Conservation (phyloP, 805 yeast genomes). For the Kodamaea laetipori region DNA sequence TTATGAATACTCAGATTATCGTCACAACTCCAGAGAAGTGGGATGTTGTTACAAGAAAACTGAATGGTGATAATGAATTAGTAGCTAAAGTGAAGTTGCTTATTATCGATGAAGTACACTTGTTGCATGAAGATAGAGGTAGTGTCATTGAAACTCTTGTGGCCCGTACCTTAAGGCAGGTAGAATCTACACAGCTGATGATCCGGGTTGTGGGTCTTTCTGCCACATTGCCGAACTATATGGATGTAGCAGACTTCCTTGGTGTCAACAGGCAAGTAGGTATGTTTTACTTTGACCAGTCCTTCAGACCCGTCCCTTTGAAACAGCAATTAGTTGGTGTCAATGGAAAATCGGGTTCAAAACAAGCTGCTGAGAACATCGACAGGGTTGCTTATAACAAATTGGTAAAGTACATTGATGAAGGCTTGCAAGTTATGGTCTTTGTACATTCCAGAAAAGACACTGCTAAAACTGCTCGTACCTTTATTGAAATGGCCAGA, state of each 20-base stretch:
- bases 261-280: conserved; percentile 90
- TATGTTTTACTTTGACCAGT: conserved; percentile 90
- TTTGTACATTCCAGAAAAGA: conserved; percentile 96
- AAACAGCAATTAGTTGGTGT: conserved; percentile 88
- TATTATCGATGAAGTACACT: conserved; percentile 95
- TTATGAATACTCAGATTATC: conserved; percentile 77
- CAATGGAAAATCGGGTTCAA: conserved; percentile 79
- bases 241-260: conserved; percentile 92
- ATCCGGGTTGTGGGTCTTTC: conserved; percentile 92
- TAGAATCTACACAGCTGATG: conserved; percentile 91
- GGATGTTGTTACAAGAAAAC: conserved; percentile 96
- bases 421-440: conserved; percentile 91
- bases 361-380: conserved; percentile 66
- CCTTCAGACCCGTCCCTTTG: conserved; percentile 91
- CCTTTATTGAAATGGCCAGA: conserved; percentile 68
- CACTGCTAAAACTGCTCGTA: conserved; percentile 79
- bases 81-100: conserved; percentile 81
- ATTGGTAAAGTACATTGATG: conserved; percentile 60
- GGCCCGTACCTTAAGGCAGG: conserved; percentile 92
- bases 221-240: conserved; percentile 88
- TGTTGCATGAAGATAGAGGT: conserved; percentile 96
- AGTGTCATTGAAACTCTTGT: conserved; percentile 95
- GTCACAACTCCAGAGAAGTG: conserved; percentile 96
- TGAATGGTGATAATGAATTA: conserved; percentile 83
- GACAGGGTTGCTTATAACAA: conserved; percentile 80